Percentiles rank a stretch among this genome's conserved stretches.
phyloP scores from a whole-genome alignment of 148 eudicot species.

The Mesembryanthemum crystallinum region DNA sequence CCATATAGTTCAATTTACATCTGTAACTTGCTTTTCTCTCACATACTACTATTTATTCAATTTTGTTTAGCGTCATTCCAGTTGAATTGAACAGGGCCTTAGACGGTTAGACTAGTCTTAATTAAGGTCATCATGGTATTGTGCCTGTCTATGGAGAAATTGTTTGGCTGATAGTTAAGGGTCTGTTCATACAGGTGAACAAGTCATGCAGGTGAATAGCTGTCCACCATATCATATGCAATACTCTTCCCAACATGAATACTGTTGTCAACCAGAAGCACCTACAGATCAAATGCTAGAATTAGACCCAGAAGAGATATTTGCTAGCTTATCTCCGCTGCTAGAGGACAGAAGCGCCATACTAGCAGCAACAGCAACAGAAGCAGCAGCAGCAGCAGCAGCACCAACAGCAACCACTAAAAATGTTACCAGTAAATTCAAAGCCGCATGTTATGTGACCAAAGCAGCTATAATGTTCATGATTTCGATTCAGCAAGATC shows the following conservation, averaged over 20 bases:
- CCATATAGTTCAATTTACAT: too few relatives aligned
- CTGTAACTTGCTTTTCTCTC: too few relatives aligned
- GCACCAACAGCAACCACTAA: background rate
- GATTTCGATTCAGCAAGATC: conserved; percentile 16
- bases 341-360: background rate
- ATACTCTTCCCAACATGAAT: background rate
- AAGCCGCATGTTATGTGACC: conserved; percentile 18
- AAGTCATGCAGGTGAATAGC: background rate
- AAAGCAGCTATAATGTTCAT: conserved; percentile 22
- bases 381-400: too few relatives aligned
- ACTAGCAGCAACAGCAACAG: too few relatives aligned
- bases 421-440: conserved; percentile 12
- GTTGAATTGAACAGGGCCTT: too few relatives aligned
- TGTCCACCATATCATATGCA: background rate
- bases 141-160: too few relatives aligned
- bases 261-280: background rate
- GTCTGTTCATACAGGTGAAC: background rate
- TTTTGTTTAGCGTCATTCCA: too few relatives aligned
- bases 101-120: too few relatives aligned
- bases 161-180: background rate
- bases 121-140: too few relatives aligned
- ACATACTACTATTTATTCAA: too few relatives aligned
- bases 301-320: background rate
- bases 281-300: background rate
- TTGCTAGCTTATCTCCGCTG: background rate